Evolutionary conservation across 148 eudicot genomes (phyloP), one percentile per base, ranked within the genome.

Genomic region (Fallopia convolvulus): DNA sequence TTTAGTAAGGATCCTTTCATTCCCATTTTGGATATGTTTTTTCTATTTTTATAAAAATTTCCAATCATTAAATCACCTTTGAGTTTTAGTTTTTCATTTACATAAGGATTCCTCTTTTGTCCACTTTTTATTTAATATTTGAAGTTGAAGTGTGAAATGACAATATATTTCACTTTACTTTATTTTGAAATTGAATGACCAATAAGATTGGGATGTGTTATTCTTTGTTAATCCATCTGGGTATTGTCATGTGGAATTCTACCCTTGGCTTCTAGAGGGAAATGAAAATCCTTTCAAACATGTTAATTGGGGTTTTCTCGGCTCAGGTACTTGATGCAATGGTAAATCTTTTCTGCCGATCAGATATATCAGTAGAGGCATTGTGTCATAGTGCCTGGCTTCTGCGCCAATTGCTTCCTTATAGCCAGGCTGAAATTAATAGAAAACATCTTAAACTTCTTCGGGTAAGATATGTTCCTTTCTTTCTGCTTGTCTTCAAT

Each of bases 351-450:
- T 85, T 95, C 79, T 87, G 94, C 85, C 84, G 99, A 84, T 86
- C 96, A 77, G 88, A 91, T 83, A 81, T 92, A 61, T 91, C 99
- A 71, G 89, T 97, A 53, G 97, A 86, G 47, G 87, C 97, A 65
- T 80, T 95, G 82, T 95, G 97, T 96, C 88, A 92, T 82, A 93
- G 97, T 77, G 97, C 97, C 78, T 95, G 99, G 97, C 99, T 95
- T 87, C 85, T 95, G 83, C 89, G 97, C 23, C 99, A 95, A 82
- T 86, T 95, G 90, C 93, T 95, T 79, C 99, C 99, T 81, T 86
- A 92, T 70, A 91, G 90, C 20, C 88, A 92, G 82, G 84, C 86
- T 11, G 97, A 95, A 83, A 88, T 95, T 72, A 95, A 86, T 75
- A 74, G 80, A 76, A 83, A 84, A 80, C 97, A 95, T 85, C 90